phyloP scores from a whole-genome alignment of 306 rosid species.

The Rosa persica region DNA sequence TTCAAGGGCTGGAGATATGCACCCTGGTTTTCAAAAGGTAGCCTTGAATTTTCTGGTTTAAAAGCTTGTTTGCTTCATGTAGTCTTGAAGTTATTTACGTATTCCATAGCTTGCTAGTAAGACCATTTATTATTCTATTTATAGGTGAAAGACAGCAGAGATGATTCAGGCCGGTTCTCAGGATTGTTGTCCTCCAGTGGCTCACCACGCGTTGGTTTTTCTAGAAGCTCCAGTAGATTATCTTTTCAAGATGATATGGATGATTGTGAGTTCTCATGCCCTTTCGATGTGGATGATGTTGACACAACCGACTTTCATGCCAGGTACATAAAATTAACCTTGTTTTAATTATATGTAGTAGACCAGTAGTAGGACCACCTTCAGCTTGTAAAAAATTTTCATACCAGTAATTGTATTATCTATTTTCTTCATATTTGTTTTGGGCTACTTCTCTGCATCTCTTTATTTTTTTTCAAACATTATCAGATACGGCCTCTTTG shows the following conservation, averaged over 20 bases:
- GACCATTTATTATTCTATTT: conserved; percentile 24
- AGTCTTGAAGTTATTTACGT: conserved; percentile 24
- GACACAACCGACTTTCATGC: conserved; percentile 55
- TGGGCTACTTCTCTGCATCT: conserved; percentile 8
- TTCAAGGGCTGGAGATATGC: conserved; percentile 55
- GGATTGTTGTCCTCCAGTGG: conserved; percentile 81
- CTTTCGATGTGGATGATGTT: conserved; percentile 84
- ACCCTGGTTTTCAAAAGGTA: conserved; percentile 64
- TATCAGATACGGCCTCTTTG: not conserved
- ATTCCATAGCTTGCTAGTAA: conserved; percentile 30
- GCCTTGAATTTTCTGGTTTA: conserved; percentile 12
- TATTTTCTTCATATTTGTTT: conserved; percentile 19
- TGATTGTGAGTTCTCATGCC: conserved; percentile 67
- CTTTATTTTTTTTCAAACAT: not conserved
- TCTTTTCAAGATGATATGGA: conserved; percentile 88
- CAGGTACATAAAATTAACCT: conserved; percentile 47
- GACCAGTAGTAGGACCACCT: conserved; percentile 12
- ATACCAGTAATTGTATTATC: not conserved
- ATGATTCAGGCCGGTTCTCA: conserved; percentile 83
- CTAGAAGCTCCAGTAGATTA: conserved; percentile 79
- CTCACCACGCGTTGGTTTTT: conserved; percentile 80
- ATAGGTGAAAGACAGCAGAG: conserved; percentile 71
- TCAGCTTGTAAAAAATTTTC: conserved; percentile 4
- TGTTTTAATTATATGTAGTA: conserved; percentile 13
- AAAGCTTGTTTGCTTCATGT: conserved; percentile 15